Evolutionary conservation across 352 stramenopile genomes (phyloP).

Genomic region (Pythium apleroticum): DNA sequence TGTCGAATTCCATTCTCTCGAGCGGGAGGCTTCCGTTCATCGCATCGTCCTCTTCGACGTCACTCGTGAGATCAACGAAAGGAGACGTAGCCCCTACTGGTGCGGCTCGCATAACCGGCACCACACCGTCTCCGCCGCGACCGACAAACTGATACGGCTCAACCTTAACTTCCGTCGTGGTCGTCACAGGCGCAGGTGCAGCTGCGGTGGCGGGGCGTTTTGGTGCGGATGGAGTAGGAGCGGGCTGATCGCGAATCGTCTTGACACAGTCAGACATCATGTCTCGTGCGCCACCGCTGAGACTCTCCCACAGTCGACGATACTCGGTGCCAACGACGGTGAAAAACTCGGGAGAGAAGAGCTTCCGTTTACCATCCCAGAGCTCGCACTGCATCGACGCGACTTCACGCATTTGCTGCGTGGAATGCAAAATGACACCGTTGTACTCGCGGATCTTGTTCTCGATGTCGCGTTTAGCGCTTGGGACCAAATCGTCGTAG

Average conservation of each 20-base stretch:
- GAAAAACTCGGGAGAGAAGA: conserved; percentile 39
- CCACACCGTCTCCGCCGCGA: not conserved
- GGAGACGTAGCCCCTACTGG: conserved; percentile 9
- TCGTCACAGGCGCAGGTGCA: not conserved
- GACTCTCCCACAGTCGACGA: conserved; percentile 38
- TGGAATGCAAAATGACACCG: conserved; percentile 48
- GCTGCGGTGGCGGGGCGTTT: not conserved
- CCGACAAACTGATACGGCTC: conserved; percentile 22
- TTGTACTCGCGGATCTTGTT: conserved; percentile 65
- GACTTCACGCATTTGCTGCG: conserved; percentile 57
- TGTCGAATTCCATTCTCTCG: conserved; percentile 31
- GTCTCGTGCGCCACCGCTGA: conserved; percentile 53
- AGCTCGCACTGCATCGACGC: conserved; percentile 47
- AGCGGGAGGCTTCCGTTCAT: conserved; percentile 11
- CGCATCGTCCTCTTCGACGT: conserved; percentile 16
- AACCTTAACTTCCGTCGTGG: not conserved
- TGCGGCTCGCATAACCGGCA: conserved; percentile 5
- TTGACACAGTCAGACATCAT: conserved; percentile 33
- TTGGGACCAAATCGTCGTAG: conserved; percentile 64
- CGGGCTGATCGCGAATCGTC: conserved; percentile 15
- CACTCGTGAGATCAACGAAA: conserved; percentile 20
- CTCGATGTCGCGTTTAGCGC: conserved; percentile 62
- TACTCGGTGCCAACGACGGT: conserved; percentile 43
- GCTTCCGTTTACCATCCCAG: conserved; percentile 43
- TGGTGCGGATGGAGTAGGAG: not conserved